A percentile compares a stretch with the other conserved stretches of the same genome.
Evolutionary conservation across 129 eudicot genomes (phyloP).

Genomic region (Helianthus tuberosus): DNA sequence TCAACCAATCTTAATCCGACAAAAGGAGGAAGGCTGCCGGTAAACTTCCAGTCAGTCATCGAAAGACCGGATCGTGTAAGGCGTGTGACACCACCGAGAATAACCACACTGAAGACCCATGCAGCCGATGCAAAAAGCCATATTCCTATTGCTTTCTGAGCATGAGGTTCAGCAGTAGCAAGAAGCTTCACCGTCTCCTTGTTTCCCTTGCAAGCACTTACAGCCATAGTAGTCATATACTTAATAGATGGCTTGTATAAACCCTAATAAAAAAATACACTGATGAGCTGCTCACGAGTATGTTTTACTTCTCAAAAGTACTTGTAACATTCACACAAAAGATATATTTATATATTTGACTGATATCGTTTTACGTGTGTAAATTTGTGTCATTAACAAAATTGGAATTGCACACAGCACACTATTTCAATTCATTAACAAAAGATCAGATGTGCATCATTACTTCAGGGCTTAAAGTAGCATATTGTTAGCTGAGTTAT

Average conservation of each 20-base stretch:
- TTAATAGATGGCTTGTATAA: slow-evolving; percentile 44
- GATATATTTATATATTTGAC: too few relatives aligned
- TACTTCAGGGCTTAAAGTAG: neutral
- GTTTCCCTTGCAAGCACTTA: slow-evolving; percentile 48
- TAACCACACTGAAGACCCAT: slow-evolving; percentile 97
- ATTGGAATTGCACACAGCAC: neutral
- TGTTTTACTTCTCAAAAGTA: too few relatives aligned
- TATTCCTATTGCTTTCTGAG: slow-evolving; percentile 86
- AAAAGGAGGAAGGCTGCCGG: too few relatives aligned
- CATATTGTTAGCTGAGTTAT: neutral
- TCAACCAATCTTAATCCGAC: too few relatives aligned
- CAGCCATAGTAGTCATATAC: slow-evolving; percentile 58
- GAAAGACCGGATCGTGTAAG: too few relatives aligned
- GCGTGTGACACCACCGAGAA: slow-evolving; percentile 92
- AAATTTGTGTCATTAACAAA: neutral
- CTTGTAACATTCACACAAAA: neutral
- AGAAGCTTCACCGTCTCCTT: slow-evolving; percentile 65
- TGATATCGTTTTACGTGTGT: neutral
- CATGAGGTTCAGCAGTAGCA: slow-evolving; percentile 89
- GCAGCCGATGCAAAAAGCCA: slow-evolving; percentile 98
- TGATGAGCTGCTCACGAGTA: slow-evolving; percentile 4
- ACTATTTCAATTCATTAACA: neutral
- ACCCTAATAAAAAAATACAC: slow-evolving; percentile 49
- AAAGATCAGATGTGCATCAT: neutral
- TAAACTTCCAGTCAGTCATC: too few relatives aligned